phyloP scores from a whole-genome alignment of 2,329 filamentous ascomycete genomes.

The Ophidiomyces ophidiicola region DNA sequence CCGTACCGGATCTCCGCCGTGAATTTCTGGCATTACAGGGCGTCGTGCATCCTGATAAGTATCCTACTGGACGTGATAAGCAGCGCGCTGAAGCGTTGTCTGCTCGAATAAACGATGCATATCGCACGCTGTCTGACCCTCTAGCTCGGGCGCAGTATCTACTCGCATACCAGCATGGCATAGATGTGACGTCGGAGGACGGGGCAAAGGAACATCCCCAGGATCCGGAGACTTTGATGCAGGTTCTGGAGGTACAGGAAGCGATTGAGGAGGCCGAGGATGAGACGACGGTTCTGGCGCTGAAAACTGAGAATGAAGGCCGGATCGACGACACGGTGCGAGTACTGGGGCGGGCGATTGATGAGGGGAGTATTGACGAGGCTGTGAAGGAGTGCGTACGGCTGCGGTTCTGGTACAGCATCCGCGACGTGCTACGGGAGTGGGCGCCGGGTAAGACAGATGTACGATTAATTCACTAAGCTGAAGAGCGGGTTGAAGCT shows the following conservation, averaged over 20 bases:
- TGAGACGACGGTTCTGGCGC: conserved; percentile 50
- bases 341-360: conserved; percentile 53
- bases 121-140: conserved; percentile 68
- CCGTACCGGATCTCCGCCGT: conserved; percentile 56
- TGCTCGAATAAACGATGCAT: conserved; percentile 79
- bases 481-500: no score
- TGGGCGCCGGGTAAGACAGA: conserved; percentile 67
- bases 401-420: conserved; percentile 82
- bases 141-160: conserved; percentile 81
- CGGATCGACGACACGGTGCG: conserved; percentile 54
- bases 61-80: conserved; percentile 36
- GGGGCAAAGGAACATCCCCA: conserved; percentile 58
- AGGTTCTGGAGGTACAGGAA: conserved; percentile 73
- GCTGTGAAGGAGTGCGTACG: conserved; percentile 63
- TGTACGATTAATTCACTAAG: conserved; percentile 45
- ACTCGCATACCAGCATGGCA: conserved; percentile 50
- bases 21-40: conserved; percentile 80
- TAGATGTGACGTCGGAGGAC: conserved; percentile 63
- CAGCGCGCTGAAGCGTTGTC: conserved; percentile 63
- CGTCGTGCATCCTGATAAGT: conserved; percentile 39
- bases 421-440: conserved; percentile 63
- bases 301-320: conserved; percentile 55
- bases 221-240: conserved; percentile 63
- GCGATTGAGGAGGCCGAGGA: conserved; percentile 56
- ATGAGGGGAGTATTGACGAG: conserved; percentile 48